Base-by-base conservation (phyloP, 768 basidiomycete species). In the Mycena epipterygia region DNA sequence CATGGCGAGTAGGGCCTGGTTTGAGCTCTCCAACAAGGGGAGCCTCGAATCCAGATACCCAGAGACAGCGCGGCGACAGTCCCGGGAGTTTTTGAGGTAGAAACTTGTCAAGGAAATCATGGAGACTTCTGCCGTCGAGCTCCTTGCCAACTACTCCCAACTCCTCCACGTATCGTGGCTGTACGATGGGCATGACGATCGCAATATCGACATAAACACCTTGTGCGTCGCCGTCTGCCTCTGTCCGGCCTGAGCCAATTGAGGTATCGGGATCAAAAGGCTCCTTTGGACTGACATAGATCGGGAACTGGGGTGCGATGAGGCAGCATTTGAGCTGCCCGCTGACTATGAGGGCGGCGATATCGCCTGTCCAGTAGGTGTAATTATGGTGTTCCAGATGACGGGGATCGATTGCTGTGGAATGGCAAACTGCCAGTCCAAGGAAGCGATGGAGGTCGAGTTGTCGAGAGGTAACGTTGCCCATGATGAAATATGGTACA, bases 181-280 rank as follows among this genome's bases (percentile, higher is more conserved):
- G 3, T 5, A 46, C 21, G 16, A 46, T 46, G 11, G 44, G 44
- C 12, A 23, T 46, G 44, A 46, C 44, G 44, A 46, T 46, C 44
- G 44, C 66, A 27, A 67, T 59, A 29, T 68, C 67, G 51, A 68
- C 67, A 44, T 55, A 68, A n/a, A 60, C 49, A 11, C 67, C 59
- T 27, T 53, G 0, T 3, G 67, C 67, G 2, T 27, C 39, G 29
- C 67, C 59, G 19, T 68, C 67, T 21, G 67, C 49, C 62, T 33
- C 17, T 23, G 60, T 61, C 33, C n/a, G 7, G 46, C 19, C 52
- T 3, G 62, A 64, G 21, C 23, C 39, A 13, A 23, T n/a, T n/a
- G 44, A 46, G 23, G 7, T 17, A 12, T 46, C 17, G 3, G n/a
- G n/a, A 46, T 19, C 21, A 42, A n/a, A n/a, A n/a, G n/a, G n/a